These are phyloP conservation scores for Suhomyces prunicola DNA, from an alignment of 805 yeast genomes.

Conservation along the genomic window DNA sequence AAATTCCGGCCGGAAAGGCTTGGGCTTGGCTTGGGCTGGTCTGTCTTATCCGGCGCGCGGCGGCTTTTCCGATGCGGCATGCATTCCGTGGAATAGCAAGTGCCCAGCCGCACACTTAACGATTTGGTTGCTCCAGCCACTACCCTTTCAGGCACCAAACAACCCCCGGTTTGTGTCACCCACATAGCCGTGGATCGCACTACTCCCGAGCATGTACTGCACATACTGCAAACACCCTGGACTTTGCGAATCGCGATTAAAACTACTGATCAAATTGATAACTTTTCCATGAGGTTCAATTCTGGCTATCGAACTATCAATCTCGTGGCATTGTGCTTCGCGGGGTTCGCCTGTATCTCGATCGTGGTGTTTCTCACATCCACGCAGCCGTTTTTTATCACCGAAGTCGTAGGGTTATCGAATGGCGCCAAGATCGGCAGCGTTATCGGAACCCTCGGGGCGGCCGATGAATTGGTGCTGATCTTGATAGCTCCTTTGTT, in stretches of 20 bases:
- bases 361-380: slow-evolving; percentile 38
- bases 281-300: background rate
- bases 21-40: background rate
- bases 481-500: slow-evolving; percentile 55
- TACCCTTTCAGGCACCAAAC: no score
- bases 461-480: slow-evolving; percentile 58
- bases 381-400: slow-evolving; percentile 39
- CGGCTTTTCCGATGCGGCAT: background rate
- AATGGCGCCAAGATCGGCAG: slow-evolving; percentile 28
- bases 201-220: no score
- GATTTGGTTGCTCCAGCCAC: no score
- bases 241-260: no score
- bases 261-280: background rate
- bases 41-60: background rate
- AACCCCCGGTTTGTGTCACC: background rate
- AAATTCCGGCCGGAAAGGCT: background rate
- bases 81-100: background rate
- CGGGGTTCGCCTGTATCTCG: slow-evolving; percentile 38
- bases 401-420: slow-evolving; percentile 27
- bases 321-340: slow-evolving; percentile 31
- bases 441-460: slow-evolving; percentile 36
- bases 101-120: background rate
- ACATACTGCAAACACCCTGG: no score
- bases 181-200: background rate
- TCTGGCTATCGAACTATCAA: slow-evolving; percentile 15